Base-by-base conservation (phyloP, 805 yeast genomes). In the Candida endomychidarum region DNA sequence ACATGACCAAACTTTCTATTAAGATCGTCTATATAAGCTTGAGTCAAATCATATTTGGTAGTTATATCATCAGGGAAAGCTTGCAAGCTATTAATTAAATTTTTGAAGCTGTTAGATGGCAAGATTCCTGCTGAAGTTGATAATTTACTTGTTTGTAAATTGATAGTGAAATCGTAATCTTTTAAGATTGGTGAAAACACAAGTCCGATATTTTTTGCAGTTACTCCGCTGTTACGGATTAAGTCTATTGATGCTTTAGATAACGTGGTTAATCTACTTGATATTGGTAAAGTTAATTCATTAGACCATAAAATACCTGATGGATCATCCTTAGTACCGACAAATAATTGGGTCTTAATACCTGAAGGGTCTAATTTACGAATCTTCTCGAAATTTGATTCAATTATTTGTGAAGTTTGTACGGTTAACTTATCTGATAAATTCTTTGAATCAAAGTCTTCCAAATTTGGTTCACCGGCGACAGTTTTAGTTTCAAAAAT, bases 281-380 rank as follows among this genome's bases (percentile, higher is more conserved):
- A 89, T 42, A 90, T 81, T 7, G 96, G 90, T 40, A 85, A 67
- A 2, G 77, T 67, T 28, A 74, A 53, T 34, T 73, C 74, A 48
- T 75, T 73, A 3, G 91, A 78, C 91, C 96, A 93, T 43, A 87
- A 58, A 34, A 80, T 79, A 32, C 98, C 98, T 9, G 91, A 78
- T n/a, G 81, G 78, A 55, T 93, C 98, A 45, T 80, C 83, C 54
- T 80, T 83, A 1, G 96, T 77, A 1, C 84, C 96, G 46, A 91
- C 79, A 52, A 88, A 88, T 57, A 83, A 78, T 50, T 93, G 96
- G 4, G 85, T 74, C 48, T 78, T 82, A 40, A 84, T 60, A 16
- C 93, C 87, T 26, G 81, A 77, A 20, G 98, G 97, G 65, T 91
- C 98, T 37, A 70, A 74, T 43, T 78, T 75, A 44, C 97, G 75